Percentiles rank a stretch among this genome's conserved stretches.
Conservation (phyloP, 2,329 filamentous ascomycete genomes). For the Neofusicoccum umdonicola region DNA sequence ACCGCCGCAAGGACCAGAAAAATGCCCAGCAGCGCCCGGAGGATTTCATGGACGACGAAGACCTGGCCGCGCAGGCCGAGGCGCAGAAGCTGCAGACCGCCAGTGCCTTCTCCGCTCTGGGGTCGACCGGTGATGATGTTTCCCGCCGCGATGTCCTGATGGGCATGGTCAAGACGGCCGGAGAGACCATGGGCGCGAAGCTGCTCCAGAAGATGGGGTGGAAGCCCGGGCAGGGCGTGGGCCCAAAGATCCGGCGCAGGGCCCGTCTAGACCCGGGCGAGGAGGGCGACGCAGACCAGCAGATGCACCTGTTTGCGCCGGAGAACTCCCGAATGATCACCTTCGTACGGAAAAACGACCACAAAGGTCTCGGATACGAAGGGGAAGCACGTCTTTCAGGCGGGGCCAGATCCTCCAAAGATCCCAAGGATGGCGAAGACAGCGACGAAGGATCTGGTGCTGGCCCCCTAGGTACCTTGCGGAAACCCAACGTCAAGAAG, state of each 20-base stretch:
- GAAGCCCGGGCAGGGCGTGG: slow-evolving; percentile 90
- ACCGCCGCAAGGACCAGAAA: slow-evolving; percentile 67
- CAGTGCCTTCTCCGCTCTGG: slow-evolving; percentile 72
- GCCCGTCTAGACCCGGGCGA: slow-evolving; percentile 63
- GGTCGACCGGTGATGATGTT: slow-evolving; percentile 60
- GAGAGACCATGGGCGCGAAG: slow-evolving; percentile 83
- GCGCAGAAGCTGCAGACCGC: slow-evolving; percentile 70
- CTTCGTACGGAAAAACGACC: slow-evolving; percentile 64
- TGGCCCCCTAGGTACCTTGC: slow-evolving; percentile 27
- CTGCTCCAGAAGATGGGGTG: slow-evolving; percentile 91
- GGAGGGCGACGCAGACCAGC: slow-evolving; percentile 39
- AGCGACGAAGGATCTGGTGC: not conserved
- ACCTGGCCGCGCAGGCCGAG: slow-evolving; percentile 82
- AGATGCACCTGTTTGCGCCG: slow-evolving; percentile 77
- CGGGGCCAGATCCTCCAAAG: slow-evolving; percentile 28
- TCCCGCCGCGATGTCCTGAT: slow-evolving; percentile 57
- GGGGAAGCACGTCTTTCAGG: slow-evolving; percentile 55
- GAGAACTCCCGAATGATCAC: slow-evolving; percentile 70
- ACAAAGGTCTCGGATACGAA: slow-evolving; percentile 67
- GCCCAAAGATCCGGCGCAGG: slow-evolving; percentile 75
- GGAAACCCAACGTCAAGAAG: slow-evolving; percentile 38
- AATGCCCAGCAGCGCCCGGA: slow-evolving; percentile 62
- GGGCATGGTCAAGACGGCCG: slow-evolving; percentile 68
- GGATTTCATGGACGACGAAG: slow-evolving; percentile 98
- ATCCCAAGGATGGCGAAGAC: slow-evolving; percentile 32